Base-by-base conservation (phyloP, 352 stramenopile species). In the Phytopythium ostracodes region DNA sequence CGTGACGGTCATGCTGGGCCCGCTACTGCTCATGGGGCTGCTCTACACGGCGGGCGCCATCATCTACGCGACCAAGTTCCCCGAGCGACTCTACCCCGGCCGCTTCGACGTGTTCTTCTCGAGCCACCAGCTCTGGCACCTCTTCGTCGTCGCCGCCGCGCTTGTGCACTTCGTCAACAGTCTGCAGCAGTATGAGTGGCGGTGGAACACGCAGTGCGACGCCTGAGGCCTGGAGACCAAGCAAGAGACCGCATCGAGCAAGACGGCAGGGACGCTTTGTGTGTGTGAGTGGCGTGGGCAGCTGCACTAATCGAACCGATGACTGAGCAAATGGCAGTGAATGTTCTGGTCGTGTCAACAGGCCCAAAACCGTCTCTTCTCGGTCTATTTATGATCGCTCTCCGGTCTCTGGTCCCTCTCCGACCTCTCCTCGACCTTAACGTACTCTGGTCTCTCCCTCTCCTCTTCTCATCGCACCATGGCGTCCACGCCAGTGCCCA, bases 61-160 rank as follows among this genome's bases (percentile, higher is more conserved):
- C 73, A 88, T 94, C 67, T 96, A 94, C 71, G 83, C 79, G 43
- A 92, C 83, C 65, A 84, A 86, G 60, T 93, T 94, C 66, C 87
- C 87, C 8, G 87, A 96, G 64, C 81, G 84, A 25, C 90, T 91
- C 60, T 94, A 88, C 70, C 87, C 87, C 1, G 87, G 87, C 53
- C 77, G 79, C 65, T 93, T 94, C 65, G 84, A 94, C 73, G 62
- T 96, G 56, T 90, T 78, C 76, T 92, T 91, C 66, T 90, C 84
- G 25, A 93, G 83, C 64, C 87, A 96, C 72, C 84, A 96, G 68
- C 75, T 94, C 42, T 96, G 87, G 87, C 87, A 96, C 73, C 84
- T 96, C 50, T 96, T 84, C 59, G 87, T 96, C 53, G 79, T 96
- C 55, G 75, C 78, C n/a, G 87, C 87, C 14, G 87, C 87, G 59